Conservation (phyloP, 176 grass and related monocot genomes). For the Alopecurus myosuroides region DNA sequence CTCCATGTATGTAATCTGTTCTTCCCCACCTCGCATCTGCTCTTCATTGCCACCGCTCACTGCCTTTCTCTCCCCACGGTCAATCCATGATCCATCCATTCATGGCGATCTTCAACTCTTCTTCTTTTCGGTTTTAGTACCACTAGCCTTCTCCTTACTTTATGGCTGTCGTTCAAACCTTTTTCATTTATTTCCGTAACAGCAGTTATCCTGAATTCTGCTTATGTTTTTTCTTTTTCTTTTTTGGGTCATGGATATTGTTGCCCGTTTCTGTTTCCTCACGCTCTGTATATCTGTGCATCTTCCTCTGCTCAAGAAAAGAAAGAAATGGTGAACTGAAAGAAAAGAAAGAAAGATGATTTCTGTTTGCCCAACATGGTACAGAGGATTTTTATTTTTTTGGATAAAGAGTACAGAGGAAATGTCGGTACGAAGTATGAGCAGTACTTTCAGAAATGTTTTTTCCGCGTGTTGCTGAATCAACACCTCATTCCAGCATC, state of each 20-base stretch:
- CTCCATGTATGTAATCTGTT: constrained; percentile 32
- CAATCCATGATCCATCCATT: not conserved
- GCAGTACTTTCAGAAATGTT: no score
- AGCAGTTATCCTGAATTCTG: not conserved
- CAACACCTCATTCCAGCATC: not conserved
- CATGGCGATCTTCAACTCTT: not conserved
- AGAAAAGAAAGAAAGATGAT: no score
- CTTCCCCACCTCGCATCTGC: not conserved
- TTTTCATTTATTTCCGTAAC: not conserved
- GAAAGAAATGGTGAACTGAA: not conserved
- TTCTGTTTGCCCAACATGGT: no score
- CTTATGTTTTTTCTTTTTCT: not conserved
- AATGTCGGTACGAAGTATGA: no score
- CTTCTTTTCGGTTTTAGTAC: not conserved
- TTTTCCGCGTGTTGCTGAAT: not conserved
- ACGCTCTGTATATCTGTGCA: not conserved
- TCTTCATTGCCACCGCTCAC: not conserved
- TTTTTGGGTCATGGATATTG: not conserved
- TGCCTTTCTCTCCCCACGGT: not conserved
- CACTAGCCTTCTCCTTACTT: not conserved
- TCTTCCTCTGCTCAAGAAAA: not conserved
- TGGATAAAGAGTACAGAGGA: no score
- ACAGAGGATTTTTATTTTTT: no score
- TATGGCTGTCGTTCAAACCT: not conserved
- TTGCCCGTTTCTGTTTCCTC: no score